phyloP scores from a whole-genome alignment of 352 stramenopile species.

The Pythium grandisporangium region DNA sequence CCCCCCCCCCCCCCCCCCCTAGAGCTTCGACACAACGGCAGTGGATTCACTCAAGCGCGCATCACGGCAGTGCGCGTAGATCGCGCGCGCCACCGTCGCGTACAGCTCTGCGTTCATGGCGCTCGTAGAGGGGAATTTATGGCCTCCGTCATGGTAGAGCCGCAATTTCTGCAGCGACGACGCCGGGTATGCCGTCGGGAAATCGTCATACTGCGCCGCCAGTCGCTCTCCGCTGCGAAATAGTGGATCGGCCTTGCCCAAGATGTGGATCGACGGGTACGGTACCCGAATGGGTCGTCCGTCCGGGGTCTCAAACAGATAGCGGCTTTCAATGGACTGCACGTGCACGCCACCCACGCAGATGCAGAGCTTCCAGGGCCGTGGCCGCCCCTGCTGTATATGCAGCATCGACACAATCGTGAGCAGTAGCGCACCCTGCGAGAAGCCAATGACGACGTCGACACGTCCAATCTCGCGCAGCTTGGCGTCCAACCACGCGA shows the following conservation, averaged over 20 bases:
- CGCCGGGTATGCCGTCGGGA: constrained; percentile 8
- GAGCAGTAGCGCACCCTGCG: constrained; percentile 29
- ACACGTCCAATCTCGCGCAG: constrained; percentile 22
- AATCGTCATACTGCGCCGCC: constrained; percentile 13
- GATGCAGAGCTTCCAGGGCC: constrained; percentile 30
- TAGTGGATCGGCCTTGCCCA: constrained; percentile 14
- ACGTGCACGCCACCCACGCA: constrained; percentile 23
- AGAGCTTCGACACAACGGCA: too few species aligned
- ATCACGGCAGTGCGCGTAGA: constrained; percentile 13
- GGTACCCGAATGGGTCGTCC: constrained; percentile 5
- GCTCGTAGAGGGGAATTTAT: constrained; percentile 60
- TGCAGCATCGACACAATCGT: constrained; percentile 32
- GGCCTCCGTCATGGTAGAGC: constrained; percentile 25
- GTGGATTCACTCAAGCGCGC: too few species aligned
- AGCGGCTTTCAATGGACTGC: background rate
- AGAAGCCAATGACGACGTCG: constrained; percentile 41
- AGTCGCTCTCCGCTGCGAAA: constrained; percentile 12
- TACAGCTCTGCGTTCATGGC: constrained; percentile 33
- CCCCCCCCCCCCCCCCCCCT: too few species aligned
- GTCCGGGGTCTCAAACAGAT: constrained; percentile 1
- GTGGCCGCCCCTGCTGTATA: constrained; percentile 9
- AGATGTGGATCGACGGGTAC: constrained; percentile 20
- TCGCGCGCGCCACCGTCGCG: constrained; percentile 6
- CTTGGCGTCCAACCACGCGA: constrained; percentile 22
- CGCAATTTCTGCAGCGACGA: constrained; percentile 15